Conservation (phyloP, 2,329 filamentous ascomycete species). For the Amauroascus niger region DNA sequence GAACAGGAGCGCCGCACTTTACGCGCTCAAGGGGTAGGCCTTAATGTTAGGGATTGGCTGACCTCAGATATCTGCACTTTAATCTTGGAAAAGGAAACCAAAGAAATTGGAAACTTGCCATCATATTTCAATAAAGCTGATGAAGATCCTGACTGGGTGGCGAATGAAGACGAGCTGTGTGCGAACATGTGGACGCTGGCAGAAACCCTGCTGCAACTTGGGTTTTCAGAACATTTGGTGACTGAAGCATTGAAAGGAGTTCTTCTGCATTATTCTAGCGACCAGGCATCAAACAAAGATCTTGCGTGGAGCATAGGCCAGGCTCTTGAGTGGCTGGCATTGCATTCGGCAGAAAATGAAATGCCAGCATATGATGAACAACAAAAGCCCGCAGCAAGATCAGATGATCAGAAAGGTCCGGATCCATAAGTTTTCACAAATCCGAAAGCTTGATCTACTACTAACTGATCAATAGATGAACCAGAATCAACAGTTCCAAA, state of each 20-base stretch:
- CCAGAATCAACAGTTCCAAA: background rate
- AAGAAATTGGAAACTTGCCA: constrained; percentile 31
- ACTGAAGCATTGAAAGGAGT: constrained; percentile 56
- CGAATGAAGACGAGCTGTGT: constrained; percentile 66
- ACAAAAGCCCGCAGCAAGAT: constrained; percentile 16
- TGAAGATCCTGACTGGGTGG: background rate
- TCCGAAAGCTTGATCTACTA: background rate
- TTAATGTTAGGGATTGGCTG: constrained; percentile 68
- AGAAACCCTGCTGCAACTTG: constrained; percentile 57
- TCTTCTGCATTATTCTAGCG: constrained; percentile 56
- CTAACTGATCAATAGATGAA: constrained; percentile 14
- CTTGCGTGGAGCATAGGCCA: constrained; percentile 79
- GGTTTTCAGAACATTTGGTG: constrained; percentile 57
- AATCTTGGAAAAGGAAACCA: constrained; percentile 55
- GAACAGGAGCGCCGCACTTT: constrained; percentile 79
- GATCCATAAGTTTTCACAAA: background rate
- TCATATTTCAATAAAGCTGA: constrained; percentile 6
- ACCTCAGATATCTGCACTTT: constrained; percentile 67
- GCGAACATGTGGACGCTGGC: constrained; percentile 77
- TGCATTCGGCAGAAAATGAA: constrained; percentile 59
- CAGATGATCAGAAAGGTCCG: constrained; percentile 23
- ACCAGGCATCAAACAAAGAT: constrained; percentile 49
- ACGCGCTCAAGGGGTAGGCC: constrained; percentile 62
- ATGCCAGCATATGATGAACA: constrained; percentile 64
- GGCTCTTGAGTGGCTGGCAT: constrained; percentile 79